Evolutionary conservation across 2,329 filamentous ascomycete genomes (phyloP).

Genomic region (Hypoxylon sp.): DNA sequence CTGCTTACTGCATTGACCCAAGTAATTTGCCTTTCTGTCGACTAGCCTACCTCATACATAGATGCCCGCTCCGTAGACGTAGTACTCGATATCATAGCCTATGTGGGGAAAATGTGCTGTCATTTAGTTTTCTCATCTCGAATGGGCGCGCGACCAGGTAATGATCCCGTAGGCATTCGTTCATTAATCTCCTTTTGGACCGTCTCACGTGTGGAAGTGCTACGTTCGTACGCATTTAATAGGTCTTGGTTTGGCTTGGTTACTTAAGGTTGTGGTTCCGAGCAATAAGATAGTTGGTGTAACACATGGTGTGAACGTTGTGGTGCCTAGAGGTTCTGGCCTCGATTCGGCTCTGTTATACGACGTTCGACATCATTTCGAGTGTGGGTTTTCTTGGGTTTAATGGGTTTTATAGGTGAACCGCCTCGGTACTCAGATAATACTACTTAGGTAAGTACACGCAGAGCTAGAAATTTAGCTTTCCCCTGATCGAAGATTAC

Average conservation of each 20-base stretch:
- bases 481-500: background rate
- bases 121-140: slow-evolving; percentile 26
- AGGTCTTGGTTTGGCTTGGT: slow-evolving; percentile 10
- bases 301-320: slow-evolving; percentile 28
- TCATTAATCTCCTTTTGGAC: slow-evolving; percentile 2
- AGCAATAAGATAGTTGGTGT: slow-evolving; percentile 32
- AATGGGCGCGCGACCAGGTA: background rate
- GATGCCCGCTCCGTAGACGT: slow-evolving; percentile 16
- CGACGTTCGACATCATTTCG: slow-evolving; percentile 13
- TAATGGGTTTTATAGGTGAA: slow-evolving; percentile 18
- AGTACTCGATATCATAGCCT: slow-evolving; percentile 15
- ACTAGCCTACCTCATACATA: slow-evolving; percentile 1
- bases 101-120: slow-evolving; percentile 38
- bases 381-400: slow-evolving; percentile 21
- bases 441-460: slow-evolving; percentile 15
- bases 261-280: slow-evolving; percentile 21
- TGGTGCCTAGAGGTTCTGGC: slow-evolving; percentile 34
- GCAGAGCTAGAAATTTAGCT: slow-evolving; percentile 11
- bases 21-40: background rate
- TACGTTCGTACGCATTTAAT: slow-evolving; percentile 14
- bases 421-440: slow-evolving; percentile 16
- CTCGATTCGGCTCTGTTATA: slow-evolving; percentile 32
- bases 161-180: slow-evolving; percentile 6
- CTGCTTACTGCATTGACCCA: slow-evolving; percentile 30
- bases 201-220: slow-evolving; percentile 15